A percentile compares a stretch with the other conserved stretches of the same genome.
Conservation (phyloP, 1,284 basidiomycete genomes). For the Trametes pubescens region DNA sequence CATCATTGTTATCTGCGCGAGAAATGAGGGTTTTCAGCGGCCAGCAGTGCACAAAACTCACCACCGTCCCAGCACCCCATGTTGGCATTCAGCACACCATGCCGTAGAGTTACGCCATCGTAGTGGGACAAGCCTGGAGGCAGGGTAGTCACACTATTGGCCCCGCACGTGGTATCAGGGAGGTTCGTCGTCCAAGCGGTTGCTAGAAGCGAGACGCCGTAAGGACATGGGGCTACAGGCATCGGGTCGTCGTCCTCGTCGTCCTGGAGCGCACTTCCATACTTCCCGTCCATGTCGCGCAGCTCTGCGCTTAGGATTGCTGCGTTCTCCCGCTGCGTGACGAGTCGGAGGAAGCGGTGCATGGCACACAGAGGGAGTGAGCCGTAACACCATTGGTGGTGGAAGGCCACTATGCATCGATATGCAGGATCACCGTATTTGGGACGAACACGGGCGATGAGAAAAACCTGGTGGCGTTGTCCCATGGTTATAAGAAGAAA, state of each 20-base stretch:
- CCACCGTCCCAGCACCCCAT: neutral
- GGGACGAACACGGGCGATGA: conserved; percentile 1
- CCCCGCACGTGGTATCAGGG: neutral
- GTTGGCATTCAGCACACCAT: neutral
- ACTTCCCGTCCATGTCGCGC: neutral
- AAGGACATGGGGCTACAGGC: neutral
- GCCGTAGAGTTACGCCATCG: neutral
- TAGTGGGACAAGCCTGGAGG: neutral
- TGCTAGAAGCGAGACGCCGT: neutral
- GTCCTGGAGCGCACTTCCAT: neutral
- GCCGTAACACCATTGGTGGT: conserved; percentile 5
- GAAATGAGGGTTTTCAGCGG: neutral
- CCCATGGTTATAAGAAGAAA: neutral
- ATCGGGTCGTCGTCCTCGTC: neutral
- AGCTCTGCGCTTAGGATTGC: neutral
- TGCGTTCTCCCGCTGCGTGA: neutral
- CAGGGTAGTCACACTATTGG: no score
- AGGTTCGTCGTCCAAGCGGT: neutral
- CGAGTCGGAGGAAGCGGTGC: neutral
- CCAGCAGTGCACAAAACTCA: neutral
- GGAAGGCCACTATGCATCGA: conserved; percentile 1
- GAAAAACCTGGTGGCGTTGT: conserved; percentile 2
- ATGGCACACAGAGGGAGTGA: neutral
- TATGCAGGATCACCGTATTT: neutral
- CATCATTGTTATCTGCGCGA: neutral